These are phyloP conservation scores for Hevea brasiliensis DNA, from an alignment of 345 rosid species.

Conservation along the genomic window DNA sequence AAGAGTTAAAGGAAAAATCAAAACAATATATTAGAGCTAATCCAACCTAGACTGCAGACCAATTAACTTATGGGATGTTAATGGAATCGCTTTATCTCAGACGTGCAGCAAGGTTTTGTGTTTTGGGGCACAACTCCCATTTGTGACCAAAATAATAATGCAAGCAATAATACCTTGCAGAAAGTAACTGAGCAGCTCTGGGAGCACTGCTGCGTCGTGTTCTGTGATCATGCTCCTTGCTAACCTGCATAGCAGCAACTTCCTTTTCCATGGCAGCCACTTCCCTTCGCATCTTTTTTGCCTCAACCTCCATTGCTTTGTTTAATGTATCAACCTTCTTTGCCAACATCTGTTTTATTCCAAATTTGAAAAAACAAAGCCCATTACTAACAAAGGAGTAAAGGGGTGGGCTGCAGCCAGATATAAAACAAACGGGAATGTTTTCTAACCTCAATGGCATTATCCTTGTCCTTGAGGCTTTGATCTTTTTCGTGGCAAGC, in stretches of 20 bases:
- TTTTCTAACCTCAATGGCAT: conserved; percentile 39
- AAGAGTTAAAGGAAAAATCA: not conserved
- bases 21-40: not conserved
- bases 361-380: not conserved
- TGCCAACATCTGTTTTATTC: conserved; percentile 37
- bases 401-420: not conserved
- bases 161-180: conserved; percentile 34
- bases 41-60: not conserved
- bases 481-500: conserved; percentile 44
- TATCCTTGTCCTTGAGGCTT: conserved; percentile 45
- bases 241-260: conserved; percentile 39
- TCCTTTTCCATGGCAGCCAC: conserved; percentile 47
- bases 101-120: not conserved
- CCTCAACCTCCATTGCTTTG: conserved; percentile 50
- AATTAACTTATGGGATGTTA: not conserved
- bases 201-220: conserved; percentile 38
- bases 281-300: conserved; percentile 47
- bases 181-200: conserved; percentile 29
- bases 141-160: not conserved
- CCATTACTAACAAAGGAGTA: not conserved
- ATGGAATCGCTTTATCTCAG: not conserved
- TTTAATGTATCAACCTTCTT: conserved; percentile 48
- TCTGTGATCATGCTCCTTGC: conserved; percentile 34
- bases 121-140: not conserved
- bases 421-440: not conserved